phyloP scores from a whole-genome alignment of 1,284 basidiomycete species.

The Tilletia setariae region DNA sequence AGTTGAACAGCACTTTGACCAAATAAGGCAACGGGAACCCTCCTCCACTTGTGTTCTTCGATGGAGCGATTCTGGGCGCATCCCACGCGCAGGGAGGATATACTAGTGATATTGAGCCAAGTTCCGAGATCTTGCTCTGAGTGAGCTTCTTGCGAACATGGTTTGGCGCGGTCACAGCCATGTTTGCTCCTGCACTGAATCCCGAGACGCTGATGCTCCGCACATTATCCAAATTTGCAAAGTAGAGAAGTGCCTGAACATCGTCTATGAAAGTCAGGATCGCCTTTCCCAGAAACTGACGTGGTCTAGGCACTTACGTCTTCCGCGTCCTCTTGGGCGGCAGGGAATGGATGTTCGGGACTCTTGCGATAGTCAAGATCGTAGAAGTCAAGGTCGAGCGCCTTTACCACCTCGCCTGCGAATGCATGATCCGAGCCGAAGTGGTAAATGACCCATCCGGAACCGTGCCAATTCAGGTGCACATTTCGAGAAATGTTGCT shows the following conservation, averaged over 20 bases:
- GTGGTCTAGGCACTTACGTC: constrained; percentile 24
- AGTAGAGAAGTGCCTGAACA: constrained; percentile 17
- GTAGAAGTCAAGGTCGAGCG: constrained; percentile 20
- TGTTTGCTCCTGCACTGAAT: constrained; percentile 45
- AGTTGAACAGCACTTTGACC: constrained; percentile 30
- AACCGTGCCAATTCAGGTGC: neutral
- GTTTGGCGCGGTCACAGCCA: constrained; percentile 33
- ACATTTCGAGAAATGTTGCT: neutral
- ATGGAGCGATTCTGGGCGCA: constrained; percentile 11
- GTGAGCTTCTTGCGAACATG: constrained; percentile 22
- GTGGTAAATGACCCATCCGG: neutral
- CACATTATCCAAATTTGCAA: constrained; percentile 13
- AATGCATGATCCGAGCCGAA: neutral
- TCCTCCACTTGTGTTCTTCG: constrained; percentile 13
- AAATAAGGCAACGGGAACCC: constrained; percentile 30
- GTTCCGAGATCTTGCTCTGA: constrained; percentile 31
- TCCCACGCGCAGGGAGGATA: neutral
- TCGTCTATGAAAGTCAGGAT: neutral
- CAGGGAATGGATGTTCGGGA: constrained; percentile 46
- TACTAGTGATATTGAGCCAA: constrained; percentile 27
- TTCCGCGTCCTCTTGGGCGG: constrained; percentile 31
- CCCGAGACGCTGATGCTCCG: constrained; percentile 38
- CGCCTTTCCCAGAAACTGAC: constrained; percentile 17
- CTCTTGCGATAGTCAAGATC: constrained; percentile 50
- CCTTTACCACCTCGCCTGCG: neutral